Percentiles rank a stretch among this genome's conserved stretches.
These are phyloP conservation scores for Fonsecaea erecta DNA, from an alignment of 2,329 filamentous ascomycete genomes.

Conservation along the genomic window DNA sequence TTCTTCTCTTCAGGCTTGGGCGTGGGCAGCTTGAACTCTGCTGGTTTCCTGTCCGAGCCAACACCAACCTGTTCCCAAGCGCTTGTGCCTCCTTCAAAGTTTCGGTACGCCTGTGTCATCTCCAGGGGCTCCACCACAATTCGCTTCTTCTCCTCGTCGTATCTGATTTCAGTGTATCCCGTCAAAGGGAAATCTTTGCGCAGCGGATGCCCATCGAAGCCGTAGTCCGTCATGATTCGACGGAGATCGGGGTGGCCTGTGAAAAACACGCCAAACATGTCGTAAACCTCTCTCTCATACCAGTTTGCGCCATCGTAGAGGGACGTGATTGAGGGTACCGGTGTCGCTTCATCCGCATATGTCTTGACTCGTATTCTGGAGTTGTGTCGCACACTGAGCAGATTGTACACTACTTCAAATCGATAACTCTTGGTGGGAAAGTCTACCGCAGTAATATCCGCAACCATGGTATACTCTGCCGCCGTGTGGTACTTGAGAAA, in stretches of 20 bases:
- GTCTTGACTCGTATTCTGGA: conserved; percentile 97
- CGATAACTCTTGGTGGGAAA: conserved; percentile 94
- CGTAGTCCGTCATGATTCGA: conserved; percentile 99
- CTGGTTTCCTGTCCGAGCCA: conserved; percentile 78
- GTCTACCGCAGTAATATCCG: conserved; percentile 91
- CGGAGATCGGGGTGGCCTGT: conserved; percentile 90
- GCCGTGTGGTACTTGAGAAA: conserved; percentile 98
- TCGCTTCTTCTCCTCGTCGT: conserved; percentile 99
- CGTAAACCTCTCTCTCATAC: conserved; percentile 98
- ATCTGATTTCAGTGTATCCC: conserved; percentile 96
- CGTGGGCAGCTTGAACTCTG: conserved; percentile 90
- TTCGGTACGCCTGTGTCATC: conserved; percentile 96
- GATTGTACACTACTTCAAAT: conserved; percentile 97
- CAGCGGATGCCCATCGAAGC: conserved; percentile 95
- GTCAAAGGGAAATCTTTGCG: conserved; percentile 98
- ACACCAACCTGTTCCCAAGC: conserved; percentile 71
- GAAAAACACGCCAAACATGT: conserved; percentile 97
- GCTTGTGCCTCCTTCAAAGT: conserved; percentile 88
- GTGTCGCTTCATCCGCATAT: conserved; percentile 93
- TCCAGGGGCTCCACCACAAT: conserved; percentile 98
- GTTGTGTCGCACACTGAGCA: conserved; percentile 95
- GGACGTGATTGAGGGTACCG: conserved; percentile 83
- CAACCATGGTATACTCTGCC: conserved; percentile 93
- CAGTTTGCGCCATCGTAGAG: conserved; percentile 96
- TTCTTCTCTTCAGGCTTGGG: conserved; percentile 94